Evolutionary conservation across 106 monocot genomes (phyloP), one percentile per base, ranked within the genome.

Genomic region (Phalaenopsis aphrodite): DNA sequence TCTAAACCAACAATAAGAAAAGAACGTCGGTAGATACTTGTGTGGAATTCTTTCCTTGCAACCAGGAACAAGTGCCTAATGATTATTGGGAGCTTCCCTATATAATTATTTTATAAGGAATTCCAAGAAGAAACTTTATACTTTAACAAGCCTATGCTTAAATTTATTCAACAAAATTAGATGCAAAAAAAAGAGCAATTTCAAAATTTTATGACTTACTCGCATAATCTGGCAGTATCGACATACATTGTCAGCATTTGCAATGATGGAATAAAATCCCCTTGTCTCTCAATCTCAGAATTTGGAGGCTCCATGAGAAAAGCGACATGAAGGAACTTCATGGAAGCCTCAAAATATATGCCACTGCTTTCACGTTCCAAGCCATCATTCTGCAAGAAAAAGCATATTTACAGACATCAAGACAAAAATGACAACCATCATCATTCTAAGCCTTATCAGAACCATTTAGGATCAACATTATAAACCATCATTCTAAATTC

Each of bases 141-240:
- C 3, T 57, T 57, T 57, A 57, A 18, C 18, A 57, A 12, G 19
- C 57, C 57, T 17, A 3, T 57, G 57, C 19, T 57, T 67, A 67
- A 30, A 30, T 67, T 67, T 67, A 67, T 11, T 36, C 36, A 67
- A 67, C 67, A 19, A 36, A 48, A 67, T 67, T 67, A 67, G 67
- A 67, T 67, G 30, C 21, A 23, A 30, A 30, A 30, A 67, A 67
- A 30, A 23, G 8, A 67, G 36, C 36, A 67, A 67, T 36, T 15
- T 19, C 67, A 67, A 67, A 48, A 10, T 67, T 67, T 6, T 23
- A 24, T 67, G 11, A 71, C 93, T 93, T 90, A 97, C 96, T 89
- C 85, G 90, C 90, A 97, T 15, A 97, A 87, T 83, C 78, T 90
- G 77, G 94, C 96, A 49, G 94, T 97, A 9, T 94, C 89, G 49